Evolutionary conservation across 306 rosid genomes (phyloP), one percentile per base, ranked within the genome.

Genomic region (Mucuna pruriens): DNA sequence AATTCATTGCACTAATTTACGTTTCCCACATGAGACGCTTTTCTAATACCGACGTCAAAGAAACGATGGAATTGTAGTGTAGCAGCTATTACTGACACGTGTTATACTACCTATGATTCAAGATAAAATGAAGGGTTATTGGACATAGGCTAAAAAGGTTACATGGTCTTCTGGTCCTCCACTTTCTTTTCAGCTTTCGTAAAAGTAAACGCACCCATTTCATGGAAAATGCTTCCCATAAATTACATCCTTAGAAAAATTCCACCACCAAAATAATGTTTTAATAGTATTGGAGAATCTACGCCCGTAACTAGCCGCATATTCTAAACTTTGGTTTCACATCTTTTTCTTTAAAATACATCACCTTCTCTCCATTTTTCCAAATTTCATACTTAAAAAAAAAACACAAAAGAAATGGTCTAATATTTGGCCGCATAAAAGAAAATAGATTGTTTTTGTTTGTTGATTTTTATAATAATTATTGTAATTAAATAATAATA

Each of bases 221-320:
- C 80, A 1, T 61, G 55, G 87, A 83, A 88, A 62, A 19, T 71
- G 52, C 64, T 16, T 17, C 3, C 23, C 20, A 68, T 39, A 16
- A 70, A 17, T 39, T 34, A 31, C 12, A 61, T 6, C 9, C 77
- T 22, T 42, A 17, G 58, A 73, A 51, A 54, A 39, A 3, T 23
- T 51, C 6, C 9, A 8, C 79, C 11, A 57, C 19, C 68, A 73
- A 84, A 73, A 73, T 1, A 76, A 10, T 45, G 31, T 65, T 74
- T 13, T n/a, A n/a, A n/a, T n/a, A 36, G 29, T 51, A 51, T 6
- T 33, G 31, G 19, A 38, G 65, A 58, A 25, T 23, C 17, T 58
- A 11, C 36, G 7, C n/a, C 4, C 5, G 64, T 57, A 9, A n/a
- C n/a, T n/a, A n/a, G n/a, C 22, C 19, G 15, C 68, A 29, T 13